Conservation (phyloP, 2,329 filamentous ascomycete species). For the Myotisia sp. region DNA sequence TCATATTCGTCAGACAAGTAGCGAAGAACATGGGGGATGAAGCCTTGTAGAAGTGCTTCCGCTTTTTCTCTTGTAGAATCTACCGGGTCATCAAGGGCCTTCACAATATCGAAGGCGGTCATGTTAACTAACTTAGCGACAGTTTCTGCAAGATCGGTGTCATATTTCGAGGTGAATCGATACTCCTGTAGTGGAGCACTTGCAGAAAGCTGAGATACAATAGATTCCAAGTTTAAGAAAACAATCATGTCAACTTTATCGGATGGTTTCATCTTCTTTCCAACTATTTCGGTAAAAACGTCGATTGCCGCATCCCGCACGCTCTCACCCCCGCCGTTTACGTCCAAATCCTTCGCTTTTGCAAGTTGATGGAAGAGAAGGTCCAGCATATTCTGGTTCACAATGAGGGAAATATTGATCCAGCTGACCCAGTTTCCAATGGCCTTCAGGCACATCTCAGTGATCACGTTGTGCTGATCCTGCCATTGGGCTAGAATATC, state of each 20-base stretch:
- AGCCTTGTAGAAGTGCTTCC: slow-evolving; percentile 66
- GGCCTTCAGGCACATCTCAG: slow-evolving; percentile 81
- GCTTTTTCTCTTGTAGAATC: slow-evolving; percentile 57
- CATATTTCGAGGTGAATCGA: slow-evolving; percentile 71
- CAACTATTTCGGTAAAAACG: slow-evolving; percentile 86
- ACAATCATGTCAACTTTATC: slow-evolving; percentile 92
- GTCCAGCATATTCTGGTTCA: slow-evolving; percentile 76
- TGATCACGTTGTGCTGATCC: slow-evolving; percentile 53
- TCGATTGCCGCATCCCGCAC: slow-evolving; percentile 85
- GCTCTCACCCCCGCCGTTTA: slow-evolving; percentile 59
- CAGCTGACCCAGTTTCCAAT: slow-evolving; percentile 96
- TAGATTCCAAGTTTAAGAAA: slow-evolving; percentile 73
- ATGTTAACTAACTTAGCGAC: slow-evolving; percentile 94
- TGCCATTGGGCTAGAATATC: slow-evolving; percentile 70
- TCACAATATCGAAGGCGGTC: slow-evolving; percentile 72
- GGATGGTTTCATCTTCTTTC: slow-evolving; percentile 89
- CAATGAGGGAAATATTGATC: slow-evolving; percentile 90
- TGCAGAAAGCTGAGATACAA: slow-evolving; percentile 71
- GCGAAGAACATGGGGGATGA: slow-evolving; percentile 73
- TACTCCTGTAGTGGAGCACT: slow-evolving; percentile 68
- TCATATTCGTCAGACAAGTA: slow-evolving; percentile 98
- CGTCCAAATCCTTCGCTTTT: slow-evolving; percentile 47
- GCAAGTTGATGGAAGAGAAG: slow-evolving; percentile 76
- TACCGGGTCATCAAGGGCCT: slow-evolving; percentile 54
- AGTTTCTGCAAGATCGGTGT: slow-evolving; percentile 86